phyloP scores from a whole-genome alignment of 2,329 filamentous ascomycete species.

The Phoma sp. region DNA sequence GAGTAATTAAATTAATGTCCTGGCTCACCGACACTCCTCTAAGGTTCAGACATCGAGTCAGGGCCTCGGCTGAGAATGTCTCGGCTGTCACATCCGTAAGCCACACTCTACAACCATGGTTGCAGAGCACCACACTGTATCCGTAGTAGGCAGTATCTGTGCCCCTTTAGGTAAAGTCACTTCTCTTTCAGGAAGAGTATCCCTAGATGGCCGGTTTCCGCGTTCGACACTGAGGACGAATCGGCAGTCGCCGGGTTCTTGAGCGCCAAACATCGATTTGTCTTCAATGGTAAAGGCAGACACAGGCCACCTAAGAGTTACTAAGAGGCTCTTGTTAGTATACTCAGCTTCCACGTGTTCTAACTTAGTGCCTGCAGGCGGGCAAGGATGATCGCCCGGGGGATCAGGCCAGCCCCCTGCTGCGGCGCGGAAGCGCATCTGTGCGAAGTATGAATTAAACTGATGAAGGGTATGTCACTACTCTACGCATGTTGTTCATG shows the following conservation, averaged over 20 bases:
- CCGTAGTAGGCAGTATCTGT: neutral
- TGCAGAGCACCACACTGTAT: neutral
- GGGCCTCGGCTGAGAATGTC: neutral
- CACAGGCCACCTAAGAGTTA: no score
- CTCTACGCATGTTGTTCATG: neutral
- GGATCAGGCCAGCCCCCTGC: conserved; percentile 1
- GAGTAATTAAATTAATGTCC: no score
- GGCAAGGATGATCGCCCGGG: neutral
- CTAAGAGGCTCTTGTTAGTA: no score
- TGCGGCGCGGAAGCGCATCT: neutral
- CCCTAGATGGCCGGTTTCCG: no score
- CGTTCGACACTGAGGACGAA: no score
- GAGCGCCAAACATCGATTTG: no score
- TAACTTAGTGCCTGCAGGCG: neutral
- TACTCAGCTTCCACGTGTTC: neutral
- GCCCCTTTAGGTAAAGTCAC: no score
- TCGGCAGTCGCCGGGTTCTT: no score
- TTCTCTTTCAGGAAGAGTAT: no score
- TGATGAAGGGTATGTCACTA: conserved; percentile 2
- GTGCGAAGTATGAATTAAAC: neutral
- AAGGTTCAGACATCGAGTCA: neutral
- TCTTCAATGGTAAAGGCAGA: no score
- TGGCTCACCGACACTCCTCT: neutral
- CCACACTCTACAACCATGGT: neutral
- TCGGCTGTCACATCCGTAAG: neutral